Base-by-base conservation (phyloP, 1,284 basidiomycete genomes). In the Tylopilus sp. region DNA sequence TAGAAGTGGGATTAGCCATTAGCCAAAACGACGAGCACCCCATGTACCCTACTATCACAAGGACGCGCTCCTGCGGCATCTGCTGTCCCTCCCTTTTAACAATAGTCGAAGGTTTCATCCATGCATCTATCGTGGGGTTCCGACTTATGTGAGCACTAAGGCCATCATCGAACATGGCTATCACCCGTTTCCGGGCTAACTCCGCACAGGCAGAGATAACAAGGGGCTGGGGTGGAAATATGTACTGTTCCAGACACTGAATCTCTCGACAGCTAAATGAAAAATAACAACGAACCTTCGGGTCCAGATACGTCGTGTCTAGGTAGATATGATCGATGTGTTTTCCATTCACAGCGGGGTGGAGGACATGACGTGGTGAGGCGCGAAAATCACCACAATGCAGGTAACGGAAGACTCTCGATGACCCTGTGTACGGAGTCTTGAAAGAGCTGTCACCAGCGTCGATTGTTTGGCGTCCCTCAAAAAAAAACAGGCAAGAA, bases 341-440 rank as follows among this genome's bases (percentile, higher is more conserved):
- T 58, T 89, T 93, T 28, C 83, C 84, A 48, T 81, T 82, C 42
- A 97, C 75, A 0, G 82, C 80, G 0, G 92, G 89, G 65, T 97
- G 94, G 7, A 86, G 59, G 9, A 90, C 78, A 68, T 95, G 92
- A 43, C 78, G 77, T 0, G 94, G 94, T 28, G 86, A 90, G 36
- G 92, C 91, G 51, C 92, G 79, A 60, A 95, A 93, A 67, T 98
- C 96, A 0, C 96, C 96, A 57, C 97, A 99, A 60, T 99, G 96
- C 3, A 99, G 76, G 64, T 98, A 98, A 19, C 92, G 79, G 64
- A 94, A 97, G 0, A 76, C 71, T 48, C 77, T 78, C 25, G 75
- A 68, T 11, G 84, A 83, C 2, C 90, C 91, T 6, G 93, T 75
- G 53, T 75, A 83, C 0, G 81, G 73, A 1, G 86, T 87, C 55